These are phyloP conservation scores for Aspergillus piperis DNA, from an alignment of 2,329 filamentous ascomycete species.

Conservation along the genomic window DNA sequence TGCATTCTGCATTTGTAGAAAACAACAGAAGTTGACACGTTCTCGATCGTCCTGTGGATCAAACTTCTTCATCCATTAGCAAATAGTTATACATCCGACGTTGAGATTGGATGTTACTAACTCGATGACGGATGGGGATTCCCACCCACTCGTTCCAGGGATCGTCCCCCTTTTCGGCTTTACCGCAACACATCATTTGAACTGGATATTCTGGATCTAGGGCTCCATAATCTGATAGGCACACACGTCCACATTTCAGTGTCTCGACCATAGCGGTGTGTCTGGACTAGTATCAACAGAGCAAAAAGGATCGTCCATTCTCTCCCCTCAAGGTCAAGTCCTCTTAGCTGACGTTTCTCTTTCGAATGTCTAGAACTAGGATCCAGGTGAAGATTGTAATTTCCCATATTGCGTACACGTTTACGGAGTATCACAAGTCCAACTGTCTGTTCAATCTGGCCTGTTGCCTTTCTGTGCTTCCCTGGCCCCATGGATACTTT, in stretches of 20 bases:
- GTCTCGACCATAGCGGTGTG: conserved; percentile 6
- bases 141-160: conserved; percentile 8
- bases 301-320: neutral
- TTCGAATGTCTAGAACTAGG: neutral
- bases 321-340: neutral
- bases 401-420: too few relatives aligned
- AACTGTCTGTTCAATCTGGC: too few relatives aligned
- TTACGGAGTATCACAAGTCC: too few relatives aligned
- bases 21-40: neutral
- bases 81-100: neutral
- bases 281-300: neutral
- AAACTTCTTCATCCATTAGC: conserved; percentile 1
- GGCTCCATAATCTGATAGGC: neutral
- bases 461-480: too few relatives aligned
- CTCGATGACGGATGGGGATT: conserved; percentile 7
- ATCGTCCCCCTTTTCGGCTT: conserved; percentile 7
- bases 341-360: conserved; percentile 1
- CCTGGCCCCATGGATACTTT: too few relatives aligned
- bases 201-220: neutral
- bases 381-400: neutral
- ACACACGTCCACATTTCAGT: neutral
- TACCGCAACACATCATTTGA: neutral
- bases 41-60: neutral
- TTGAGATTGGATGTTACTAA: neutral
- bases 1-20: neutral